A percentile compares a stretch with the other conserved stretches of the same genome.
phyloP scores from a whole-genome alignment of 495 filamentous ascomycete species.

The Margaritispora aquatica region DNA sequence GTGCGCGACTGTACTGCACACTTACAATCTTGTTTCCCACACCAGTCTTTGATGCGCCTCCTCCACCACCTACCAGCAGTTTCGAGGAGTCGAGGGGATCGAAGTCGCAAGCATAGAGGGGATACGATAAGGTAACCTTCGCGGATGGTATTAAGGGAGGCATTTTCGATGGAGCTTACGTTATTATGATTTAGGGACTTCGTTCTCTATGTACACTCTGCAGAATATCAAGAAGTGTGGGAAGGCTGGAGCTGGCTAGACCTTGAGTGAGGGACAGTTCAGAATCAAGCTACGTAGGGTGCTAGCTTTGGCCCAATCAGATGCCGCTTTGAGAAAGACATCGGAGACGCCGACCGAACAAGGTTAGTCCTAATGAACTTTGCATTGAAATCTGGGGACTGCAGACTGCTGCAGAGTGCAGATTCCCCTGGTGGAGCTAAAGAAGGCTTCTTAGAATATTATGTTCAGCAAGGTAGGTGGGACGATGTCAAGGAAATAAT shows the following conservation, averaged over 20 bases:
- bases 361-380: background rate
- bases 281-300: background rate
- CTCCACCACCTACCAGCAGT: slow-evolving; percentile 85
- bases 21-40: slow-evolving; percentile 87
- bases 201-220: background rate
- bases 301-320: background rate
- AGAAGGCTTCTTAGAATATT: background rate
- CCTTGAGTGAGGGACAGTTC: background rate
- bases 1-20: background rate
- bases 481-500: too few species aligned
- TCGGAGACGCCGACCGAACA: background rate
- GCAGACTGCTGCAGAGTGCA: too few species aligned
- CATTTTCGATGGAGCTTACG: slow-evolving; percentile 26
- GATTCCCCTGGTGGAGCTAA: background rate
- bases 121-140: slow-evolving; percentile 72
- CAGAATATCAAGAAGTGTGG: background rate
- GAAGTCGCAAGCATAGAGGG: slow-evolving; percentile 87
- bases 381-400: background rate
- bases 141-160: slow-evolving; percentile 50
- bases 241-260: background rate
- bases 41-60: slow-evolving; percentile 77
- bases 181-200: background rate
- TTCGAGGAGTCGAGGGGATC: slow-evolving; percentile 69
- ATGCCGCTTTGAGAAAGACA: background rate
- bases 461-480: background rate